Percentiles rank a stretch among this genome's conserved stretches.
Conservation (phyloP, 2,329 filamentous ascomycete species). For the Xylaria sp. region DNA sequence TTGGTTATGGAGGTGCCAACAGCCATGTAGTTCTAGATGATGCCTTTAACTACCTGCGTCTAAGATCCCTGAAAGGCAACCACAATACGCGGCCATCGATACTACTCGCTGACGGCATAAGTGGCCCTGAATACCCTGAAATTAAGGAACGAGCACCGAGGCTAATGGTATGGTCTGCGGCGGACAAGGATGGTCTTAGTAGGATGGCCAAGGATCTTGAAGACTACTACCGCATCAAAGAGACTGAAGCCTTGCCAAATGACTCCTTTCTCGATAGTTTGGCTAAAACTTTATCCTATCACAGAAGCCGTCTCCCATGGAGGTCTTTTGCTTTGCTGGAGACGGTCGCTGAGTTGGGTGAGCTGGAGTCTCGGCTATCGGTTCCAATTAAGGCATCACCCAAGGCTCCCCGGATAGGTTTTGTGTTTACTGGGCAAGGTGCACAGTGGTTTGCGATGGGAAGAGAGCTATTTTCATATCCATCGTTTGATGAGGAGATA, state of each 20-base stretch:
- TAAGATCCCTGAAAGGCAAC: neutral
- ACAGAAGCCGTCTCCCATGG: neutral
- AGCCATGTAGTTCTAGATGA: constrained; percentile 10
- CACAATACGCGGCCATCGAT: neutral
- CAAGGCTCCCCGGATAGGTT: neutral
- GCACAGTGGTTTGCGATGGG: neutral
- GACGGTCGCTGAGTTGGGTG: neutral
- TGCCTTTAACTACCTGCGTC: neutral
- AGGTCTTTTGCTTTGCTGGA: neutral
- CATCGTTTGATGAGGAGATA: neutral
- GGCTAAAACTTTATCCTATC: neutral
- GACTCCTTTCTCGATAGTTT: neutral
- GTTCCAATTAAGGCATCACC: neutral
- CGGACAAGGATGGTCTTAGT: neutral
- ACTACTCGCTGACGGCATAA: neutral
- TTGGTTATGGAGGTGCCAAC: constrained; percentile 28
- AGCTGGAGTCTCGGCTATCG: neutral
- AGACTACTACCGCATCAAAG: no score
- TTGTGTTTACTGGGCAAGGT: neutral
- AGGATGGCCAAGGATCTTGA: neutral
- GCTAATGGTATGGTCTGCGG: neutral
- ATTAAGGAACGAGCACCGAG: neutral
- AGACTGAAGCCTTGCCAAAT: neutral
- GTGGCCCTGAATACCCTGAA: no score
- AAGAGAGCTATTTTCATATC: neutral